phyloP scores from a whole-genome alignment of 78 protist species.

The Dictyostelium discoideum region DNA sequence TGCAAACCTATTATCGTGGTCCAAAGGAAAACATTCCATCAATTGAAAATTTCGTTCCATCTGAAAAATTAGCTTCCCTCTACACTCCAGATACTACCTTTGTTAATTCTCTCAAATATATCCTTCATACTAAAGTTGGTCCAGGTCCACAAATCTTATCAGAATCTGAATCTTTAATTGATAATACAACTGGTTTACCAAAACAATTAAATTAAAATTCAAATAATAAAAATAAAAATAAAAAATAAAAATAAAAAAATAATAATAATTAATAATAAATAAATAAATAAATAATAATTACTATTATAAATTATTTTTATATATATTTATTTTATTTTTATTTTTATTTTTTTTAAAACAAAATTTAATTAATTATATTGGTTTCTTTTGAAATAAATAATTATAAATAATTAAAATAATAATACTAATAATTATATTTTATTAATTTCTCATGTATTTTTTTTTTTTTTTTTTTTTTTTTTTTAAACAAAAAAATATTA shows the following conservation, averaged over 20 bases:
- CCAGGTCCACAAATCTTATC: conserved; percentile 64
- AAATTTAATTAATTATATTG: too few species aligned
- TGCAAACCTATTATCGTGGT: conserved; percentile 52
- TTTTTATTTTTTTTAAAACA: too few species aligned
- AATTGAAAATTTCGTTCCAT: conserved; percentile 4
- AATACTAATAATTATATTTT: too few species aligned
- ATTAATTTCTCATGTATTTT: too few species aligned
- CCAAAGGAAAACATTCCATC: not conserved
- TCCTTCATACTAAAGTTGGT: conserved; percentile 67
- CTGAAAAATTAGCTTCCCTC: conserved; percentile 15
- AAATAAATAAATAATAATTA: too few species aligned
- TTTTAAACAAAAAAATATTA: too few species aligned
- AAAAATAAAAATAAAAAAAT: not conserved
- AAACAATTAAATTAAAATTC: conserved; percentile 1
- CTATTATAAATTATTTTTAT: too few species aligned
- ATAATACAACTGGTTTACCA: conserved; percentile 53
- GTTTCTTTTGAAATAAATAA: too few species aligned
- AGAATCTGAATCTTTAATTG: conserved; percentile 48
- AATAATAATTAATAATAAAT: too few species aligned
- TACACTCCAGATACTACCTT: conserved; percentile 13
- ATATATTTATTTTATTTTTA: too few species aligned
- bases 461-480: too few species aligned
- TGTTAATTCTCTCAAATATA: conserved; percentile 48
- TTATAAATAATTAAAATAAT: too few species aligned
- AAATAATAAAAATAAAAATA: not conserved